A percentile compares a stretch with the other conserved stretches of the same genome.
These are phyloP conservation scores for Fomitopsis palustris DNA, from an alignment of 1,284 basidiomycete species.

Conservation along the genomic window DNA sequence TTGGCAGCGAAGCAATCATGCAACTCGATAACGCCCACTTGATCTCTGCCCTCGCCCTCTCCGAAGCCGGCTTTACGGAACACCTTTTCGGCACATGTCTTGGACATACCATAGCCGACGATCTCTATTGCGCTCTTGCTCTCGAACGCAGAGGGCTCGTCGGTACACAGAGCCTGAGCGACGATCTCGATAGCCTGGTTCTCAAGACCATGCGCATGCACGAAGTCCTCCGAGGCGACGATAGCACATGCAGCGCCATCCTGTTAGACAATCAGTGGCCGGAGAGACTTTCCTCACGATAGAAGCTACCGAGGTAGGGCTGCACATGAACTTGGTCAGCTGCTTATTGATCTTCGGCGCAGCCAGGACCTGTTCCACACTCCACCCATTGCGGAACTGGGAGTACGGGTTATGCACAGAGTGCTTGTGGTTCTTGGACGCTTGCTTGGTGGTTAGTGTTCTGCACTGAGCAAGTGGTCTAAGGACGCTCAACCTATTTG, in stretches of 20 bases:
- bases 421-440: slow-evolving; percentile 84
- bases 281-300: background rate
- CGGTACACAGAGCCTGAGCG: slow-evolving; percentile 61
- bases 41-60: slow-evolving; percentile 61
- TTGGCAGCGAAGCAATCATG: slow-evolving; percentile 86
- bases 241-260: slow-evolving; percentile 77
- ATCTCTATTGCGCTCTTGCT: slow-evolving; percentile 70
- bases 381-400: slow-evolving; percentile 80
- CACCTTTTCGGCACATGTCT: slow-evolving; percentile 64
- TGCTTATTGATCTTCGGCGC: slow-evolving; percentile 69
- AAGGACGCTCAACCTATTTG: slow-evolving; percentile 56
- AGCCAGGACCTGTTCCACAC: slow-evolving; percentile 63
- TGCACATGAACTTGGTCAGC: slow-evolving; percentile 86
- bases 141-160: slow-evolving; percentile 61
- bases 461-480: background rate
- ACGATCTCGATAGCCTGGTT: slow-evolving; percentile 87
- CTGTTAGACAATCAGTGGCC: slow-evolving; percentile 31
- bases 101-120: slow-evolving; percentile 74
- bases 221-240: slow-evolving; percentile 80
- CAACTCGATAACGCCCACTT: slow-evolving; percentile 82
- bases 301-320: slow-evolving; percentile 65
- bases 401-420: slow-evolving; percentile 83
- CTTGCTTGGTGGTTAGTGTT: slow-evolving; percentile 30
- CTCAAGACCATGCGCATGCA: slow-evolving; percentile 69
- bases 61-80: slow-evolving; percentile 72